Evolutionary conservation across 1,139 yeast genomes (phyloP), one percentile per base, ranked within the genome.

Genomic region (Candida mesenterica): DNA sequence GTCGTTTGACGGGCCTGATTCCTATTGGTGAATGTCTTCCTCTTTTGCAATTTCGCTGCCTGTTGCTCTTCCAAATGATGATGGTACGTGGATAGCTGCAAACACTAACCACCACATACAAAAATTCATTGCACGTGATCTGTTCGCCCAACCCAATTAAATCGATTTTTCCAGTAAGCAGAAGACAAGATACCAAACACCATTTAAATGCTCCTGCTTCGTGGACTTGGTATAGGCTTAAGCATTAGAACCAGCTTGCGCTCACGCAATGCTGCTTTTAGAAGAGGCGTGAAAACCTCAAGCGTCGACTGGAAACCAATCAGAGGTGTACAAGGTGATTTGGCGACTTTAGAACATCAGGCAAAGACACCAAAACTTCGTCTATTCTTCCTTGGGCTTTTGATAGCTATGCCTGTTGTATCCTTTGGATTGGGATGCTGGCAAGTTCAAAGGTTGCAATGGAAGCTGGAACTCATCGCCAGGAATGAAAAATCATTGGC

Each of bases 401-500:
- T 84, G 74, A 61, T 87, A 29, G 77, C 92, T 16, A 92, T 95
- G 85, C 99, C 99, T 0, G 71, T 89, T 0, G 72, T 89, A 1
- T 77, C 96, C 7, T 87, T 92, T 55, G 83, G 80, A 24, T 66
- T 92, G 33, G 98, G 98, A 2, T 78, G 94, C 39, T 92, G 98
- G 99, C 99, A 92, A 62, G 81, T 87, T 28, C 68, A 77, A 49
- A 70, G 99, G 45, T 65, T 92, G 37, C 68, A 77, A 41, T 92
- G 98, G 98, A 94, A 94, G 58, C 82, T 80, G n/a, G 77, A 80
- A 37, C 68, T 92, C 43, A 85, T 94, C 43, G 81, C 95, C 4
- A 73, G 75, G 30, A 81, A 94, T 53, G 97, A 92, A 56, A 86
- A 87, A 48, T 68, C 89, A 43, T 65, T 92, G 42, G 82, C 92